Conservation (phyloP, 352 stramenopile species). For the Pythium rishiriense region DNA sequence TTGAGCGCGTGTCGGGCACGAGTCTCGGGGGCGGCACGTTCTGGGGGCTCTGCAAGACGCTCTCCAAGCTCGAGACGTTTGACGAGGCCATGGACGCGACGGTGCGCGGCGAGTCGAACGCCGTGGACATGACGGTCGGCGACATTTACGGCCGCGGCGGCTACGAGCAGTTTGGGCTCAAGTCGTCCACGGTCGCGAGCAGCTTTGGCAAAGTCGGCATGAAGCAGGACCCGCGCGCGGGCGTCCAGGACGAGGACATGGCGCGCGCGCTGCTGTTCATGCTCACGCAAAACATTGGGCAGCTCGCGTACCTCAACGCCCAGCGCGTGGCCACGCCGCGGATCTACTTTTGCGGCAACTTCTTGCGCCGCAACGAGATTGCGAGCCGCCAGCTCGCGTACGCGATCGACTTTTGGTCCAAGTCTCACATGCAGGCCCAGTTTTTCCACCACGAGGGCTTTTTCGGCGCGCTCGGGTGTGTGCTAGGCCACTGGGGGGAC, state of each 20-base stretch:
- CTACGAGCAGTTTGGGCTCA: constrained; percentile 90
- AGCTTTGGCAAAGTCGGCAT: constrained; percentile 96
- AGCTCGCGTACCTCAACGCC: constrained; percentile 96
- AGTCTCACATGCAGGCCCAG: constrained; percentile 85
- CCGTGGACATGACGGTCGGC: constrained; percentile 96
- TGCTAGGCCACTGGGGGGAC: constrained; percentile 20
- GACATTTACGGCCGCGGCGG: constrained; percentile 96
- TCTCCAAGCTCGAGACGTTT: constrained; percentile 87
- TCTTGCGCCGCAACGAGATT: constrained; percentile 96
- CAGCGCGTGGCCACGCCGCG: constrained; percentile 88
- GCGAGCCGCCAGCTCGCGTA: constrained; percentile 87
- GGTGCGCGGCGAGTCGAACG: constrained; percentile 61
- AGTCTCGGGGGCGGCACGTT: constrained; percentile 98
- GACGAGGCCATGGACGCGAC: constrained; percentile 81
- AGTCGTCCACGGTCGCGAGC: constrained; percentile 89
- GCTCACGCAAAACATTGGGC: constrained; percentile 98
- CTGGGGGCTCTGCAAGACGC: constrained; percentile 92
- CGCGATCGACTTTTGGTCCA: constrained; percentile 98
- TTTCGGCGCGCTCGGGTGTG: constrained; percentile 94
- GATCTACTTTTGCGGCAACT: constrained; percentile 97
- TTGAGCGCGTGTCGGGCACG: constrained; percentile 96
- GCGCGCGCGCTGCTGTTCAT: constrained; percentile 96
- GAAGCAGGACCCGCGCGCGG: constrained; percentile 19
- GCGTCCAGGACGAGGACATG: constrained; percentile 91
- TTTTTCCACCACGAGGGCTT: constrained; percentile 97